Percentiles rank a stretch among this genome's conserved stretches.
These are phyloP conservation scores for Scutellaria barbata DNA, from an alignment of 257 asterid genomes.

Conservation along the genomic window DNA sequence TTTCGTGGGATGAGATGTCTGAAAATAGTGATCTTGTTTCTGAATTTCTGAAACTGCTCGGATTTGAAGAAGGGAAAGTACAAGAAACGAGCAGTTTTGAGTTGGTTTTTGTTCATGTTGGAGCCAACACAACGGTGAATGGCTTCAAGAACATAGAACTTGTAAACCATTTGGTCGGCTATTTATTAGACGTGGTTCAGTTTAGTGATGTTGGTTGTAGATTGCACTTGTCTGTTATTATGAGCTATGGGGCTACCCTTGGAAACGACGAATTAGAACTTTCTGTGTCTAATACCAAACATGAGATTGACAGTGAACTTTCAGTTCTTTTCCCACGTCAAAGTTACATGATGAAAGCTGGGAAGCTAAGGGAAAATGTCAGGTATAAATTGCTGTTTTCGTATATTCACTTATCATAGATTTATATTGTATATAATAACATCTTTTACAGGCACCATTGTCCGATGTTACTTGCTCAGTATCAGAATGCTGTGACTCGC, in stretches of 20 bases:
- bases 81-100: constrained; percentile 59
- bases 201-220: constrained; percentile 59
- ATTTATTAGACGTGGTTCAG: constrained; percentile 44
- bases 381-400: constrained; percentile 50
- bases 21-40: constrained; percentile 27
- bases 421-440: constrained; percentile 14
- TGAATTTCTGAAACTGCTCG: constrained; percentile 66
- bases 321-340: constrained; percentile 63
- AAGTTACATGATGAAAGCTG: constrained; percentile 77
- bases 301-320: constrained; percentile 46
- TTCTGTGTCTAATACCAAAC: constrained; percentile 40
- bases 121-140: constrained; percentile 50
- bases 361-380: constrained; percentile 60
- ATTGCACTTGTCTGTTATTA: constrained; percentile 68
- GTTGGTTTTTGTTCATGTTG: constrained; percentile 64
- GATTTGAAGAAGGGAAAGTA: constrained; percentile 70
- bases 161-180: constrained; percentile 63
- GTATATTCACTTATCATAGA: background rate
- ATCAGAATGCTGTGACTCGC: constrained; percentile 90
- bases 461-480: constrained; percentile 86
- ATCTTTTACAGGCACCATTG: constrained; percentile 55
- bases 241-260: constrained; percentile 74
- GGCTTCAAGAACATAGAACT: constrained; percentile 49
- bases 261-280: constrained; percentile 44
- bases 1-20: constrained; percentile 49